These are phyloP conservation scores for Citrus sp. DNA, from an alignment of 345 rosid species.

Conservation along the genomic window DNA sequence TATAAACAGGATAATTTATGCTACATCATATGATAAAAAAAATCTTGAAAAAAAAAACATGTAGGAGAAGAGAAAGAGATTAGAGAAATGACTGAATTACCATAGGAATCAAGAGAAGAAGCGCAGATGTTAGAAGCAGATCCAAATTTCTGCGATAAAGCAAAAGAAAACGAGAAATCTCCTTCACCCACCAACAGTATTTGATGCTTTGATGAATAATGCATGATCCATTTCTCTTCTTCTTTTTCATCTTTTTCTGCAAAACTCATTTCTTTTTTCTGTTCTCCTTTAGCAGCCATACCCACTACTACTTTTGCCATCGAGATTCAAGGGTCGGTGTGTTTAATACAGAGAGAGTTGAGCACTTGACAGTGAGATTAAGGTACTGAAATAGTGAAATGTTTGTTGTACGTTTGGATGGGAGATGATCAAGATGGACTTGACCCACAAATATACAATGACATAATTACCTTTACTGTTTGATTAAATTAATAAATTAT, in stretches of 20 bases:
- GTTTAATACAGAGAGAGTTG: too few relatives aligned
- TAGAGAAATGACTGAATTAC: slow-evolving; percentile 14
- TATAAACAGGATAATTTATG: too few relatives aligned
- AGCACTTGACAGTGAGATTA: not conserved
- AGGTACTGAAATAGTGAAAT: not conserved
- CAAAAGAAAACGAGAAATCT: slow-evolving; percentile 53
- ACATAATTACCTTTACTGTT: too few relatives aligned
- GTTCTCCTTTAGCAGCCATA: not conserved
- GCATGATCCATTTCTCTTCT: slow-evolving; percentile 34
- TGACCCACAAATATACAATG: not conserved
- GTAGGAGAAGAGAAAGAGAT: not conserved
- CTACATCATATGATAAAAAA: too few relatives aligned
- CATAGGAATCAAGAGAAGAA: slow-evolving; percentile 49
- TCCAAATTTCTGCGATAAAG: slow-evolving; percentile 39
- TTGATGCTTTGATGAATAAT: slow-evolving; percentile 45
- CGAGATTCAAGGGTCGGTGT: not conserved
- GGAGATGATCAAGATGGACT: not conserved
- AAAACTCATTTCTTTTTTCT: not conserved
- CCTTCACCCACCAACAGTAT: slow-evolving; percentile 66
- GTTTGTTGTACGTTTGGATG: not conserved
- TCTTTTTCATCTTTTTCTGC: not conserved
- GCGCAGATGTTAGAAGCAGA: slow-evolving; percentile 50
- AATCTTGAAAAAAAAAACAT: not conserved
- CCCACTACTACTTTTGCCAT: not conserved
- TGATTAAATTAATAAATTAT: too few relatives aligned